Conservation (phyloP, 352 stramenopile species). For the Thraustotheca clavata region DNA sequence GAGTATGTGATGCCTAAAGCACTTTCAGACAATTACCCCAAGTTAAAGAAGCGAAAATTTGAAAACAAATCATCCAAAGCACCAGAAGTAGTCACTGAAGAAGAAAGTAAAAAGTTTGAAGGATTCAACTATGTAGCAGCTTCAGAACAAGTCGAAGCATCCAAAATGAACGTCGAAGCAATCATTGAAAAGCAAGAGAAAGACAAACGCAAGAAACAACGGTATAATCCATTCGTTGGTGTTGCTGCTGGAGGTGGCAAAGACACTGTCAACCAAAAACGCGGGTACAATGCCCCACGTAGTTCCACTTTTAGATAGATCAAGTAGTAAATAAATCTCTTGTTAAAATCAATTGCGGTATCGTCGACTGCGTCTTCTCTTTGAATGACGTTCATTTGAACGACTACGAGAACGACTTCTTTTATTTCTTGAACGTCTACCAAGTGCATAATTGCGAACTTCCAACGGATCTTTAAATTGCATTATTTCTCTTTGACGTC, state of each 20-base stretch:
- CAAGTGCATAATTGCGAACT: conserved; percentile 9
- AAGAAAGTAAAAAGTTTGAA: conserved; percentile 34
- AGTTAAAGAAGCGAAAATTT: conserved; percentile 60
- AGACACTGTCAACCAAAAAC: conserved; percentile 34
- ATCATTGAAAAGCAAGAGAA: conserved; percentile 17
- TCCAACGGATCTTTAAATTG: background rate
- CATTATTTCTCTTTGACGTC: background rate
- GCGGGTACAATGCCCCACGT: conserved; percentile 74
- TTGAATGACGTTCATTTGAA: background rate
- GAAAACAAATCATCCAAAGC: conserved; percentile 16
- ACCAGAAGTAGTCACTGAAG: conserved; percentile 18
- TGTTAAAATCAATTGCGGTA: background rate
- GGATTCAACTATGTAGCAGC: conserved; percentile 51
- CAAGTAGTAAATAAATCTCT: background rate
- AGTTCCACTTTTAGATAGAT: conserved; percentile 75
- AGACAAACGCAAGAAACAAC: conserved; percentile 27
- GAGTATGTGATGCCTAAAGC: conserved; percentile 39
- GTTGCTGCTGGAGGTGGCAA: conserved; percentile 34
- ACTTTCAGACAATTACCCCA: conserved; percentile 65
- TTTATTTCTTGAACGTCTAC: background rate
- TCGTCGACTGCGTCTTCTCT: background rate
- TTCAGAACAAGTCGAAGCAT: conserved; percentile 32
- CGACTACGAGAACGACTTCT: background rate
- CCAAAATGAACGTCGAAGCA: conserved; percentile 42
- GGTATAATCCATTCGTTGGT: conserved; percentile 74